Evolutionary conservation across 2,329 filamentous ascomycete genomes (phyloP), one percentile per base, ranked within the genome.

Genomic region (Ophiostoma triangulosporum): DNA sequence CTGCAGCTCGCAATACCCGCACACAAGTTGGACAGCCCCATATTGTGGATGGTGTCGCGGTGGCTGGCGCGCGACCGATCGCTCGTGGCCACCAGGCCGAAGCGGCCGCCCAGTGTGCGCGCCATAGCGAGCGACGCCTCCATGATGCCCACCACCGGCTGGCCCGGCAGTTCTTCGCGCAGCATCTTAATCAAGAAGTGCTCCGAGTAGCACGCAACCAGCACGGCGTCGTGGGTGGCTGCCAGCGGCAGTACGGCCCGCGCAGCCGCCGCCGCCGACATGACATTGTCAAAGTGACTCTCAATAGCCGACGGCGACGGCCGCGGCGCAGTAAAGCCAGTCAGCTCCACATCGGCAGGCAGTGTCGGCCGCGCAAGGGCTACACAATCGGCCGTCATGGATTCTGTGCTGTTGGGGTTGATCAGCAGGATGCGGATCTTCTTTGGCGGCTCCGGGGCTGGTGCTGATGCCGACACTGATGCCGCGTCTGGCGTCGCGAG

Each of bases 151-250:
- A 55, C 48, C 9, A 59, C 57, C 17, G 57, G 57, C 54, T 59
- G 57, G 51, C 54, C 48, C 2, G 53, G 51, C 24, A 59, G 51
- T 36, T 57, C 57, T 17, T 59, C 57, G 48, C 57, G 57, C 49
- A 59, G 54, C 57, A 59, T 57, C 20, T 53, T 51, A 53, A 59
- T 57, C 9, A 59, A 52, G 7, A 55, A 33, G 29, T 59, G 57
- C 49, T 59, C 59, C 50, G 57, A 60, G 55, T 59, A 60, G 56
- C 59, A 60, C n/a, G 56, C 57, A 14, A 59, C 59, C 4, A 60
- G 57, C 14, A 60, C 50, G 48, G 57, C 57, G 38, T 60, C 59
- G 35, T 59, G 54, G 0, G 55, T 58, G 12, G 58, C 53, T 1
- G 55, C 58, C 6, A 62, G 49, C 11, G 58, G 56, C 6, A 59